Evolutionary conservation across 352 stramenopile species (phyloP).

Genomic region (Pythium phragmiticola): DNA sequence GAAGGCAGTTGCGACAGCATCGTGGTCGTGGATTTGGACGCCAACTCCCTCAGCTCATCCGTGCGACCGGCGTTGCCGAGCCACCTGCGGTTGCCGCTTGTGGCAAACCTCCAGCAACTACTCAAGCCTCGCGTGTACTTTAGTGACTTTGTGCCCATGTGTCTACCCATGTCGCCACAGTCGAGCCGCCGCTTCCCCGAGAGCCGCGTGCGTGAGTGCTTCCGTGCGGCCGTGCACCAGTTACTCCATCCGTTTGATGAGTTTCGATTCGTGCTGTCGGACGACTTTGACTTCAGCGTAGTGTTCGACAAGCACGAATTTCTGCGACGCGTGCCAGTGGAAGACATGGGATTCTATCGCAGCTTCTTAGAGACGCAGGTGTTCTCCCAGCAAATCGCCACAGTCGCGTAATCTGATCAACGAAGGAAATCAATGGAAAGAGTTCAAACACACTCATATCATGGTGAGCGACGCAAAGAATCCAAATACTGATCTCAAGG

Average conservation of each 20-base stretch:
- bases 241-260: slow-evolving; percentile 63
- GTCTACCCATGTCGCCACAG: slow-evolving; percentile 28
- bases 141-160: slow-evolving; percentile 77
- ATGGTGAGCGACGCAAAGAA: not conserved
- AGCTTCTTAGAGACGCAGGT: slow-evolving; percentile 85
- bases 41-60: slow-evolving; percentile 49
- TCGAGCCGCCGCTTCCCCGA: slow-evolving; percentile 49
- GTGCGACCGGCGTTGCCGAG: slow-evolving; percentile 48
- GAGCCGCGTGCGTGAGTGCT: slow-evolving; percentile 55
- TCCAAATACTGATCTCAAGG: too few relatives aligned
- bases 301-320: slow-evolving; percentile 83
- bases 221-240: slow-evolving; percentile 47
- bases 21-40: slow-evolving; percentile 70
- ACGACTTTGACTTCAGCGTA: slow-evolving; percentile 86
- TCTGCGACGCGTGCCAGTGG: slow-evolving; percentile 43
- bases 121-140: slow-evolving; percentile 77
- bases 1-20: slow-evolving; percentile 76
- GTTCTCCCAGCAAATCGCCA: slow-evolving; percentile 83
- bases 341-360: slow-evolving; percentile 71
- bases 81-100: slow-evolving; percentile 40
- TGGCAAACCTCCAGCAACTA: slow-evolving; percentile 52
- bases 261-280: slow-evolving; percentile 82
- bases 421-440: slow-evolving; percentile 1
- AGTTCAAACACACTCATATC: slow-evolving; percentile 3
- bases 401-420: slow-evolving; percentile 33